A percentile compares a stretch with the other conserved stretches of the same genome.
Conservation (phyloP, 1,139 yeast genomes). For the Yamadazyma atlantica region DNA sequence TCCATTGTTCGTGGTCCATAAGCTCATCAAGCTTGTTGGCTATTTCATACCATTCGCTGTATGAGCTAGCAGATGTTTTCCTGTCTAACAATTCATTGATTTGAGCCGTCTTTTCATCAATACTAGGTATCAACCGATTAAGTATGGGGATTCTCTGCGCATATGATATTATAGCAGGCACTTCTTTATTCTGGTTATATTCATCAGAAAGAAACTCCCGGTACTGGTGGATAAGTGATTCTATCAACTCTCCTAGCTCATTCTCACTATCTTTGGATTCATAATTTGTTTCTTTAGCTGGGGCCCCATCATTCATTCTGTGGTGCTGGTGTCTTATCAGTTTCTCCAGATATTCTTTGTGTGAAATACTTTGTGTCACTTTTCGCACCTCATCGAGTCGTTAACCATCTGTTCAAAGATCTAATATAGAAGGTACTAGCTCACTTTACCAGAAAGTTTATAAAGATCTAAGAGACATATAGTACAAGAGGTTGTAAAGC, state of each 20-base stretch:
- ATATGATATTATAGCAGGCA: slow-evolving; percentile 11
- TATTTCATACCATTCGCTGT: slow-evolving; percentile 67
- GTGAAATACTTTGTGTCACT: background rate
- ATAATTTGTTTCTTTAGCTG: background rate
- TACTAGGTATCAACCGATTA: slow-evolving; percentile 24
- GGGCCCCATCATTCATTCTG: background rate
- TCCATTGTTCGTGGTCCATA: slow-evolving; percentile 71
- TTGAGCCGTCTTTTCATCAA: slow-evolving; percentile 26
- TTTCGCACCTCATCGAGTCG: slow-evolving; percentile 1
- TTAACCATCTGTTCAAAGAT: too few species aligned
- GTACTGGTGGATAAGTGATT: slow-evolving; percentile 13
- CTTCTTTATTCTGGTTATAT: slow-evolving; percentile 1
- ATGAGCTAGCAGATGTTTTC: slow-evolving; percentile 63
- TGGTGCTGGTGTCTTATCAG: background rate
- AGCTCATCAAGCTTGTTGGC: slow-evolving; percentile 65
- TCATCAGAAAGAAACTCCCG: slow-evolving; percentile 6
- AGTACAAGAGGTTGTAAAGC: background rate
- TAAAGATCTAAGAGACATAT: background rate
- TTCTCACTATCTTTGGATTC: background rate
- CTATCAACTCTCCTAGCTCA: slow-evolving; percentile 15
- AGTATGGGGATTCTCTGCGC: slow-evolving; percentile 27
- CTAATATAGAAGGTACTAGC: too few species aligned
- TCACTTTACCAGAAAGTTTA: background rate
- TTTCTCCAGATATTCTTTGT: too few species aligned
- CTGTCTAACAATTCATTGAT: slow-evolving; percentile 39